These are phyloP conservation scores for Trichoderma sp. DNA, from an alignment of 2,329 filamentous ascomycete genomes.

Conservation along the genomic window DNA sequence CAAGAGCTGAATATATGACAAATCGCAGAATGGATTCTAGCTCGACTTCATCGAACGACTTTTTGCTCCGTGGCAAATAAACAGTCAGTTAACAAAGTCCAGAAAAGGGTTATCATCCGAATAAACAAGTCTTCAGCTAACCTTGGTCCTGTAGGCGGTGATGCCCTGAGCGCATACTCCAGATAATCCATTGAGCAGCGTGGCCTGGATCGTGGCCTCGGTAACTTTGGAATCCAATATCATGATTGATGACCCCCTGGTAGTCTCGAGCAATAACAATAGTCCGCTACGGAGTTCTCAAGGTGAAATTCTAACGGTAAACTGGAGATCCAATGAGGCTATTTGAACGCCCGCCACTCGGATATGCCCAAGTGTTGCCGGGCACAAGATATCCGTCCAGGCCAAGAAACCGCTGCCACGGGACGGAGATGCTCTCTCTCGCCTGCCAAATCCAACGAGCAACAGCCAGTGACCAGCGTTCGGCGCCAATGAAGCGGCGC, in stretches of 20 bases:
- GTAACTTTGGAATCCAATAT: conserved; percentile 19
- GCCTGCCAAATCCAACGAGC: neutral
- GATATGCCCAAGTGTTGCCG: conserved; percentile 1
- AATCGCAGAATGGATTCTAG: conserved; percentile 7
- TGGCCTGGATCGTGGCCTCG: conserved; percentile 14
- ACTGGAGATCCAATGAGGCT: conserved; percentile 6
- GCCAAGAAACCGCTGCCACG: neutral
- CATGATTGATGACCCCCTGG: neutral
- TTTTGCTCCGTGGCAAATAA: neutral
- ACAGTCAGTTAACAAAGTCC: neutral
- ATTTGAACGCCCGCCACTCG: conserved; percentile 19
- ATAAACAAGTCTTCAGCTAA: neutral
- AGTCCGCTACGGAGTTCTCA: neutral
- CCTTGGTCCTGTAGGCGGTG: conserved; percentile 8
- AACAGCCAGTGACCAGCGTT: neutral
- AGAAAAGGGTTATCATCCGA: neutral
- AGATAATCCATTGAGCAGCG: conserved; percentile 11
- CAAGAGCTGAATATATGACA: conserved; percentile 17
- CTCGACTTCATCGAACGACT: conserved; percentile 13
- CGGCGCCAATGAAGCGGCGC: neutral
- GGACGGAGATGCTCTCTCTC: neutral
- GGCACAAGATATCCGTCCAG: conserved; percentile 13
- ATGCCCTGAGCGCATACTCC: conserved; percentile 17
- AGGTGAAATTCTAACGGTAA: neutral
- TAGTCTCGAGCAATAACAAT: neutral